Evolutionary conservation across 495 filamentous ascomycete genomes (phyloP).

Genomic region (Penicillium lagena): DNA sequence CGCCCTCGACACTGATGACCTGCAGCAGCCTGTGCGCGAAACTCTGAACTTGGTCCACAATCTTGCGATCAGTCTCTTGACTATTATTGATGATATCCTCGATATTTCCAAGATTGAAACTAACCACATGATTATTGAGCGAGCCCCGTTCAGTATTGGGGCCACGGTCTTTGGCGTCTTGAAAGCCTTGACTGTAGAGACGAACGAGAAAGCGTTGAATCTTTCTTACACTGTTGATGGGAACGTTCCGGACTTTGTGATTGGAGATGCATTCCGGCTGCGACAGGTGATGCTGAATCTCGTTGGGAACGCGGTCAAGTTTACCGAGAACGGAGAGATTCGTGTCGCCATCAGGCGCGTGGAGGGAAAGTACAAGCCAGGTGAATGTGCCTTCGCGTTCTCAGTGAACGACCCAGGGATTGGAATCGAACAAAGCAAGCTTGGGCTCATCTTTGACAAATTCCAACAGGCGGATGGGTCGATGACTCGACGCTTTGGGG

Average conservation of each 20-base stretch:
- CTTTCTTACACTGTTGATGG: conserved; percentile 48
- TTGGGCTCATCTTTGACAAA: conserved; percentile 68
- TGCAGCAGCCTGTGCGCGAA: conserved; percentile 69
- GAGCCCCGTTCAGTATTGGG: conserved; percentile 55
- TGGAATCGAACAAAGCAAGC: conserved; percentile 69
- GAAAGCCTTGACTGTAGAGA: conserved; percentile 70
- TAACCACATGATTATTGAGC: conserved; percentile 72
- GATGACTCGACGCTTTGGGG: conserved; percentile 77
- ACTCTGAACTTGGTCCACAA: conserved; percentile 94
- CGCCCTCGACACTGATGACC: conserved; percentile 55
- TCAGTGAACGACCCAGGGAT: conserved; percentile 73
- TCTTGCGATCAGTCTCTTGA: conserved; percentile 69
- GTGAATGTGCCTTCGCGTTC: conserved; percentile 41
- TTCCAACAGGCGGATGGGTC: conserved; percentile 90
- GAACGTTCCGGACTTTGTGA: conserved; percentile 29
- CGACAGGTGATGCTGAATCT: conserved; percentile 78
- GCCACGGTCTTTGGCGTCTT: conserved; percentile 48
- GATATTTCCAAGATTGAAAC: conserved; percentile 76
- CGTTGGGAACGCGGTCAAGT: conserved; percentile 79
- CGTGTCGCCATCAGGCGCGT: conserved; percentile 49
- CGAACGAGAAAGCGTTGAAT: conserved; percentile 68
- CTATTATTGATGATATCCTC: conserved; percentile 81
- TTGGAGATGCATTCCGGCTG: conserved; percentile 70
- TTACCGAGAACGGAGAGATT: conserved; percentile 68
- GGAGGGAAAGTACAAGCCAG: conserved; percentile 40